Percentiles rank a stretch among this genome's conserved stretches.
These are phyloP conservation scores for Leucoagaricus sp. DNA, from an alignment of 1,284 basidiomycete genomes.

Conservation along the genomic window DNA sequence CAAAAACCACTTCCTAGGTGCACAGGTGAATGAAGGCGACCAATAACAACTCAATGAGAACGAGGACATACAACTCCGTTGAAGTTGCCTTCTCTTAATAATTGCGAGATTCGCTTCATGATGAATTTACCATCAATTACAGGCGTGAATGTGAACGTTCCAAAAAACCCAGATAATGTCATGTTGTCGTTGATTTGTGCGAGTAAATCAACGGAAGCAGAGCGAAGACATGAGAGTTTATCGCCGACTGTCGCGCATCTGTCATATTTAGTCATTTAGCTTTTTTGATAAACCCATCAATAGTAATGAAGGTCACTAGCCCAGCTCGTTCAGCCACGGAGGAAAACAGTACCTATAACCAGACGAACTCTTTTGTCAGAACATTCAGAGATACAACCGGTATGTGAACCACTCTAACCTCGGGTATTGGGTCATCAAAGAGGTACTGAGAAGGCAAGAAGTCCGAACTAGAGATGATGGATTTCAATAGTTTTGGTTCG, in stretches of 20 bases:
- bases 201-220: slow-evolving; percentile 29
- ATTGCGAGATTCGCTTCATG: slow-evolving; percentile 37
- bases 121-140: slow-evolving; percentile 49
- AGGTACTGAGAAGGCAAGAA: slow-evolving; percentile 46
- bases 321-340: slow-evolving; percentile 30
- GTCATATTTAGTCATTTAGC: not conserved
- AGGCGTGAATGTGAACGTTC: slow-evolving; percentile 41
- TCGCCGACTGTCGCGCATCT: slow-evolving; percentile 37
- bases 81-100: slow-evolving; percentile 33
- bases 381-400: not conserved
- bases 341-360: slow-evolving; percentile 32
- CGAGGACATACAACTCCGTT: slow-evolving; percentile 35
- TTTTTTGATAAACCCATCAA: not conserved
- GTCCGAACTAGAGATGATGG: slow-evolving; percentile 45
- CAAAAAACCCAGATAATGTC: slow-evolving; percentile 37
- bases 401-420: slow-evolving; percentile 30
- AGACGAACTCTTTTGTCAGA: too few species aligned
- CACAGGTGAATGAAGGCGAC: too few species aligned
- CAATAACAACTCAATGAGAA: too few species aligned
- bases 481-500: slow-evolving; percentile 41
- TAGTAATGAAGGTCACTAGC: slow-evolving; percentile 22
- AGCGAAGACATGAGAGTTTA: slow-evolving; percentile 36
- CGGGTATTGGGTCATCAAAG: slow-evolving; percentile 42
- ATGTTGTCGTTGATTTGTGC: slow-evolving; percentile 37
- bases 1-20: slow-evolving; percentile 34